Evolutionary conservation across 73 alveolate species (phyloP).

Genomic region (Paramecium pentaurelia): DNA sequence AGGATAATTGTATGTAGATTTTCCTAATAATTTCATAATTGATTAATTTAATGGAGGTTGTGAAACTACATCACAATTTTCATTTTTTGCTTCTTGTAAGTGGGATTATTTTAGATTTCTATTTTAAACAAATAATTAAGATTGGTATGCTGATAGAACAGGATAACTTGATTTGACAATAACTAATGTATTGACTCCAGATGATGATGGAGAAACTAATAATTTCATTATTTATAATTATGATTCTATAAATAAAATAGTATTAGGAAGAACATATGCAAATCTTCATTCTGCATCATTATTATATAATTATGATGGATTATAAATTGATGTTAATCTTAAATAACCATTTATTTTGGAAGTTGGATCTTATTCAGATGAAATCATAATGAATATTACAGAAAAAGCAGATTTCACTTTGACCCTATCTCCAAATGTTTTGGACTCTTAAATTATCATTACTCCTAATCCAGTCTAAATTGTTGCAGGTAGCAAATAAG

Average conservation of each 20-base stretch:
- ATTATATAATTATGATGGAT: constrained; percentile 35
- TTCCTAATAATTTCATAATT: constrained; percentile 54
- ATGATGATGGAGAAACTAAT: constrained; percentile 48
- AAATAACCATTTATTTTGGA: constrained; percentile 26
- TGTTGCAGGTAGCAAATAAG: not conserved
- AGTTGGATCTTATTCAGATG: constrained; percentile 62
- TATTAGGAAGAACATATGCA: constrained; percentile 56
- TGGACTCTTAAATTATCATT: constrained; percentile 37
- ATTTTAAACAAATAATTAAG: constrained; percentile 34
- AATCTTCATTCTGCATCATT: constrained; percentile 40
- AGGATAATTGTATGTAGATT: constrained; percentile 54
- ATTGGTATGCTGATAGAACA: constrained; percentile 46
- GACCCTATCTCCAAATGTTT: constrained; percentile 57
- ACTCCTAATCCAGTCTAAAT: constrained; percentile 52
- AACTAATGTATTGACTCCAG: constrained; percentile 40
- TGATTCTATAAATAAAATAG: constrained; percentile 34
- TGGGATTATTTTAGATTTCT: constrained; percentile 53
- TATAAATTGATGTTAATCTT: constrained; percentile 38
- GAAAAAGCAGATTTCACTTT: constrained; percentile 26
- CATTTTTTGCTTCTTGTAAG: constrained; percentile 53
- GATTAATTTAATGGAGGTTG: constrained; percentile 56
- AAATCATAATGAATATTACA: constrained; percentile 21
- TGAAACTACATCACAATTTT: constrained; percentile 14
- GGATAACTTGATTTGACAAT: not conserved
- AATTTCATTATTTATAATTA: constrained; percentile 52